Conservation (phyloP, 805 yeast species). For the Clavispora asparagi region DNA sequence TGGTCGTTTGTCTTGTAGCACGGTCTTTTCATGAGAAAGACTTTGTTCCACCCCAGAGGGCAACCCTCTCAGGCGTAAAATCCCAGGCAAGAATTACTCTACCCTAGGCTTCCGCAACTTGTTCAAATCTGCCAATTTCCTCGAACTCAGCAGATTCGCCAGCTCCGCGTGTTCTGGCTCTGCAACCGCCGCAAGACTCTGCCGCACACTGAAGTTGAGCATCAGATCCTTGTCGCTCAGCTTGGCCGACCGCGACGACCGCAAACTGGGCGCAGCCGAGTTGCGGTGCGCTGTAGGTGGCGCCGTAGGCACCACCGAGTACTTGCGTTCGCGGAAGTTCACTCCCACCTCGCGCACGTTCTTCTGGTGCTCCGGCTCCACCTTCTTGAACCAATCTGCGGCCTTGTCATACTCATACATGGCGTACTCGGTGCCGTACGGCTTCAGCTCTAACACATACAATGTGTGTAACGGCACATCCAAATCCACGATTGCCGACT, state of each 20-base stretch:
- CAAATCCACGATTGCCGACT: constrained; percentile 77
- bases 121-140: constrained; percentile 25
- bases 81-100: no score
- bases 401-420: constrained; percentile 81
- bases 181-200: constrained; percentile 18
- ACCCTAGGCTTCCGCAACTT: constrained; percentile 22
- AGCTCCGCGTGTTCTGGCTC: constrained; percentile 2
- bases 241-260: neutral
- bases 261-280: constrained; percentile 12
- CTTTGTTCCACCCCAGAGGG: neutral
- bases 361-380: constrained; percentile 50
- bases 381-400: constrained; percentile 70
- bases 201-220: constrained; percentile 21
- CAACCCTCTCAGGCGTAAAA: no score
- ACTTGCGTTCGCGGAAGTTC: constrained; percentile 63
- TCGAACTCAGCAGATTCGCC: constrained; percentile 16
- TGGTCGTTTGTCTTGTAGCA: no score
- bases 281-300: constrained; percentile 34
- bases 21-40: no score
- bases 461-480: constrained; percentile 93
- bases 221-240: neutral
- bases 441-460: constrained; percentile 85
- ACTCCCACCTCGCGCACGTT: constrained; percentile 68
- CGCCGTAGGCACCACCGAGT: constrained; percentile 73
- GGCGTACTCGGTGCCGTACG: constrained; percentile 93